A percentile compares a stretch with the other conserved stretches of the same genome.
Conservation (phyloP, 176 grass and related monocot genomes). For the Hordeum vulgare region DNA sequence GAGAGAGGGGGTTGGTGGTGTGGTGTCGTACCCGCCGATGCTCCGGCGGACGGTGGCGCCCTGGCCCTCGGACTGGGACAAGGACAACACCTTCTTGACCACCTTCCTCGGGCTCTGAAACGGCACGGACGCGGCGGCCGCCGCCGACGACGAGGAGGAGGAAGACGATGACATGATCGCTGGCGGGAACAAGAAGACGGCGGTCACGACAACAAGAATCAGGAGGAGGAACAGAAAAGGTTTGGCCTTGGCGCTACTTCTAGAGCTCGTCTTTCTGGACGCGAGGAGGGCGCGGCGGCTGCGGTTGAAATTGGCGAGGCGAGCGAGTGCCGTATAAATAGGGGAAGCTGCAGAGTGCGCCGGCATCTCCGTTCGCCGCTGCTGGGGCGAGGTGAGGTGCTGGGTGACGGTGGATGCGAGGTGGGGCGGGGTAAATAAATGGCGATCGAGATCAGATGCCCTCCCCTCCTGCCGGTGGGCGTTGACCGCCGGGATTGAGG, state of each 20-base stretch:
- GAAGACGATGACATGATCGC: conserved; percentile 20
- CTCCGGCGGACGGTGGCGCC: conserved; percentile 78
- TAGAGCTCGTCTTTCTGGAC: not conserved
- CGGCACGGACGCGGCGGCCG: not conserved
- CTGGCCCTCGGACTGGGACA: conserved; percentile 62
- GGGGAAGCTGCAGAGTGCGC: not conserved
- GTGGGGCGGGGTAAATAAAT: not conserved
- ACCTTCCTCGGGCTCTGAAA: conserved; percentile 58
- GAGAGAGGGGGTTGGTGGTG: not conserved
- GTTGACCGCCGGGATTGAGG: not conserved
- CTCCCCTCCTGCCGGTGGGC: not conserved
- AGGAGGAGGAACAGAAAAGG: not conserved
- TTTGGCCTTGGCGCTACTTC: not conserved
- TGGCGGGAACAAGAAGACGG: conserved; percentile 1
- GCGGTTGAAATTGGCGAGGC: not conserved
- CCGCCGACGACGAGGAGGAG: not conserved
- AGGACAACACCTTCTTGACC: conserved; percentile 53
- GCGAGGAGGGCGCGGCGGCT: not conserved
- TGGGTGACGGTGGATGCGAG: not conserved
- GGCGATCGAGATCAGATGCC: not conserved
- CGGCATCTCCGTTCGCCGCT: not conserved
- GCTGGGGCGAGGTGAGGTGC: not conserved
- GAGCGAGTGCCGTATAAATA: conserved; percentile 29
- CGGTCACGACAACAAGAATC: not conserved
- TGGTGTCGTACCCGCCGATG: conserved; percentile 56